Conservation (phyloP, 2,329 filamentous ascomycete genomes). For the Pezicula neosporulosa region DNA sequence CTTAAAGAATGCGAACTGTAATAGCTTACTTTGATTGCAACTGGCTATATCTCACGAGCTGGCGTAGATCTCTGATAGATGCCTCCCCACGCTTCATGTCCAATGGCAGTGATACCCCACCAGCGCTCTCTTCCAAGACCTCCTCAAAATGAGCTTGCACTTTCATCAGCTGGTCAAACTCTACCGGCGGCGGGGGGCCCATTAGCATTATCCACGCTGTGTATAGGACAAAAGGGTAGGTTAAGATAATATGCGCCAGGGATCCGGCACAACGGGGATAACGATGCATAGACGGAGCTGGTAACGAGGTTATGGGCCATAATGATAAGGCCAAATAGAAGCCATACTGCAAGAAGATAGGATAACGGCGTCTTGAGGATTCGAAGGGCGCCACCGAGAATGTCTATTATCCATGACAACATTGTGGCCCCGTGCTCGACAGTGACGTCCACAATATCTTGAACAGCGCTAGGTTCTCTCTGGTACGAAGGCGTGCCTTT, state of each 20-base stretch:
- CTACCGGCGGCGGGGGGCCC: slow-evolving; percentile 30
- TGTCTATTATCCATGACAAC: slow-evolving; percentile 47
- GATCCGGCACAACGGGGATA: slow-evolving; percentile 68
- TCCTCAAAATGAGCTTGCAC: slow-evolving; percentile 75
- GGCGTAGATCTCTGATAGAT: slow-evolving; percentile 70
- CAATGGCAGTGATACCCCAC: slow-evolving; percentile 64
- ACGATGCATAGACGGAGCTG: slow-evolving; percentile 53
- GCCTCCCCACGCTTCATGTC: slow-evolving; percentile 78
- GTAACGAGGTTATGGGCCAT: slow-evolving; percentile 60
- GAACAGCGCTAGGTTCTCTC: slow-evolving; percentile 1
- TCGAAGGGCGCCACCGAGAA: slow-evolving; percentile 56
- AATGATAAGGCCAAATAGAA: slow-evolving; percentile 55
- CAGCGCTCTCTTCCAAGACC: slow-evolving; percentile 64
- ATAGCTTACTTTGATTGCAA: slow-evolving; percentile 48
- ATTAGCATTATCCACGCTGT: slow-evolving; percentile 18
- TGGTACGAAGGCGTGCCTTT: background rate
- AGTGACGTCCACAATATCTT: slow-evolving; percentile 18
- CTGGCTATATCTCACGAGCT: slow-evolving; percentile 66
- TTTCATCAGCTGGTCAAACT: slow-evolving; percentile 73
- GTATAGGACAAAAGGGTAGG: slow-evolving; percentile 58
- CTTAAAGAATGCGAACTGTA: slow-evolving; percentile 13
- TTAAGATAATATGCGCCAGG: slow-evolving; percentile 60
- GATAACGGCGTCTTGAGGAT: slow-evolving; percentile 64
- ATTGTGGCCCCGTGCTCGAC: slow-evolving; percentile 16
- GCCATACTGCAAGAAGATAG: slow-evolving; percentile 56